Conservation (phyloP, 208 protist species). For the Herpetomonas samuelpessoai region DNA sequence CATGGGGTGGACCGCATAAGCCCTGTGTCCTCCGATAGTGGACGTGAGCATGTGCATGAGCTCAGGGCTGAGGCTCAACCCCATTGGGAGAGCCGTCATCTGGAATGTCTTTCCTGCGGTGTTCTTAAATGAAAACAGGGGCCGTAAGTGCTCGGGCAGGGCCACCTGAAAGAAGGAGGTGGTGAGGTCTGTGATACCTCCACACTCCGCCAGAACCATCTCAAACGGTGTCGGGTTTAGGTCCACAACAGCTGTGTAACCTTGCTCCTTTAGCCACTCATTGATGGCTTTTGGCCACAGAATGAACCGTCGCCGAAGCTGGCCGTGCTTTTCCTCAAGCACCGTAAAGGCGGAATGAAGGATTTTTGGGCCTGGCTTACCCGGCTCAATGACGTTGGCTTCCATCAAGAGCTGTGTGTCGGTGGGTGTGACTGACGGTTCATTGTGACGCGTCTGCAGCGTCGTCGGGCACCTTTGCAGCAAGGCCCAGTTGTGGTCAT, state of each 20-base stretch:
- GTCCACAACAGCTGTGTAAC: neutral
- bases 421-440: neutral
- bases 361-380: neutral
- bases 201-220: neutral
- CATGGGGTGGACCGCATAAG: neutral
- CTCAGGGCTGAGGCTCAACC: neutral
- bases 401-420: neutral
- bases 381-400: neutral
- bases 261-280: neutral
- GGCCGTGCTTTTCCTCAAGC: neutral
- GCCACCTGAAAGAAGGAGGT: neutral
- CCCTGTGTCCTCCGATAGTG: neutral
- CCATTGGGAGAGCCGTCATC: neutral
- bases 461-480: slow-evolving; percentile 1
- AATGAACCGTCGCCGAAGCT: neutral
- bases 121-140: neutral
- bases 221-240: neutral
- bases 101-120: neutral
- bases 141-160: neutral
- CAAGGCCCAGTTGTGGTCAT: neutral
- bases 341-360: neutral
- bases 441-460: neutral
- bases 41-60: neutral
- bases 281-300: neutral
- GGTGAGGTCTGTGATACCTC: neutral